Base-by-base conservation (phyloP, 2,329 filamentous ascomycete genomes). In the Fusarium compactum region DNA sequence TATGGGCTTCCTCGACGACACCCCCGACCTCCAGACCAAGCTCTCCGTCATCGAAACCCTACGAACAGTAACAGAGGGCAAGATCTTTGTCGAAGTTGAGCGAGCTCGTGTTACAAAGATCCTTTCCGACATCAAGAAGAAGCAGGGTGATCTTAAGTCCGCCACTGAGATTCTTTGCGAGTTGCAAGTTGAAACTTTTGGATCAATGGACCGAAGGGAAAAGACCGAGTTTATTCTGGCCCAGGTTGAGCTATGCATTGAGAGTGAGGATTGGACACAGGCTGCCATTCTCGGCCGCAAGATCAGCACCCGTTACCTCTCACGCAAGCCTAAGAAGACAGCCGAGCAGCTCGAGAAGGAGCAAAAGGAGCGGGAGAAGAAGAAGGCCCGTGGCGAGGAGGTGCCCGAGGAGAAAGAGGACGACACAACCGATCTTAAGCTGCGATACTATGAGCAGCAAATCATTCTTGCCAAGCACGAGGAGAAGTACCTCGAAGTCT, bases 61-160 rank as follows among this genome's bases (percentile, higher is more conserved):
- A 77, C 90, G 96, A 75, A 98, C 95, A 44, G 95, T 99, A 51
- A 99, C 96, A 11, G 96, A 99, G 83, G 96, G 96, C 83, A 99
- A 99, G 92, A 99, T 99, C 80, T 99, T 99, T 77, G 95, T 99
- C 76, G 96, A 99, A 85, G 96, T 99, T 56, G 96, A 99, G 86
- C 91, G 96, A 74, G 96, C 96, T 71, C 92, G 96, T 74, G 91
- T 99, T 65, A 99, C 96, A 76, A 94, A 92, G 79, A 97, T 97
- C 72, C 87, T 99, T 15, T 98, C 96, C 54, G 90, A 98, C 81
- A 98, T 99, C 86, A 98, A 98, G 87, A 98, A 97, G 83, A 85
- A 92, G 71, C 94, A 98, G 82, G 95, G 95, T 70, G 95, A 99
- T 78, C 85, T 97, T 77, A 94, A 93, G 79, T 90, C 93, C 8